phyloP scores from a whole-genome alignment of 129 eudicot genomes.

The Ambrosia artemisiifolia region DNA sequence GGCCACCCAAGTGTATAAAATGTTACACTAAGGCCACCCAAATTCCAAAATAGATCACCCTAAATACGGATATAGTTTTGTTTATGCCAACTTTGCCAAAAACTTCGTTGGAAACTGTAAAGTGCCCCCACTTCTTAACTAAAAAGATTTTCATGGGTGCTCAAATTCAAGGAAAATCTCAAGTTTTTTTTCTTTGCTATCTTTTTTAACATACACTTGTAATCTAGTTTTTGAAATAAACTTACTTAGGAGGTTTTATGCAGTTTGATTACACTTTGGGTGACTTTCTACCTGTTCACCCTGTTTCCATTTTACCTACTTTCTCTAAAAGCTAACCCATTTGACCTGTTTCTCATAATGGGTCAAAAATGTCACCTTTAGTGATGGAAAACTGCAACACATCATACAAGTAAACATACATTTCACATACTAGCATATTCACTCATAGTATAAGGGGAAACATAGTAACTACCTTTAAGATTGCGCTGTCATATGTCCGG shows the following conservation, averaged over 20 bases:
- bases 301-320: background rate
- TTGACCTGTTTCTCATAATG: background rate
- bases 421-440: background rate
- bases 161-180: background rate
- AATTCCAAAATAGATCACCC: background rate
- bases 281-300: background rate
- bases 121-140: background rate
- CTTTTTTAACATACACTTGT: background rate
- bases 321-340: background rate
- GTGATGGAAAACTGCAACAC: conserved; percentile 3
- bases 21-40: background rate
- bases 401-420: background rate
- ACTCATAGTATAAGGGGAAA: background rate
- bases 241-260: background rate
- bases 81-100: background rate
- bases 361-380: conserved; percentile 11
- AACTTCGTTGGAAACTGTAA: background rate
- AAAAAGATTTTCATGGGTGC: background rate
- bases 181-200: background rate
- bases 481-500: conserved; percentile 79
- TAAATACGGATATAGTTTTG: background rate
- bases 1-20: background rate
- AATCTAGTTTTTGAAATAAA: background rate
- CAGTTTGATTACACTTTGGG: background rate
- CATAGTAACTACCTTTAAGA: conserved; percentile 53